Conservation (phyloP, 345 rosid genomes). For the Tarenaya hassleriana region DNA sequence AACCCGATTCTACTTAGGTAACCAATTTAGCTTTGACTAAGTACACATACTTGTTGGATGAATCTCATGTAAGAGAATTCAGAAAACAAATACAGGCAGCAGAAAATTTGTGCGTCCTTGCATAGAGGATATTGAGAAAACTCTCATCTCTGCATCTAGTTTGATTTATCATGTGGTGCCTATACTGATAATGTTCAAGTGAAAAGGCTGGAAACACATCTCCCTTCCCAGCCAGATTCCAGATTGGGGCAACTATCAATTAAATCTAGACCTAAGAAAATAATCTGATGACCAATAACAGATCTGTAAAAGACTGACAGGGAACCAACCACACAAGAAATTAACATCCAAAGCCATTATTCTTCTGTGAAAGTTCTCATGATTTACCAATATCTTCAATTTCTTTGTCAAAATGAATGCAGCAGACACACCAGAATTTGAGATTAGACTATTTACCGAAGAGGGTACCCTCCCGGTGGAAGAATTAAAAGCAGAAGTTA, state of each 20-base stretch:
- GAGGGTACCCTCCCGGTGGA: constrained; percentile 47
- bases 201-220: constrained; percentile 1
- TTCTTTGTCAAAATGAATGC: neutral
- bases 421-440: constrained; percentile 2
- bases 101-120: neutral
- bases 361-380: neutral
- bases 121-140: no score
- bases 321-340: neutral
- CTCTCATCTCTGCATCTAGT: neutral
- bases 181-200: neutral
- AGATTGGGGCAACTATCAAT: neutral
- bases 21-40: constrained; percentile 8
- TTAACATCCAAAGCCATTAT: neutral
- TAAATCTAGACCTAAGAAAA: neutral
- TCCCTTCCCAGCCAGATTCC: constrained; percentile 5
- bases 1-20: neutral
- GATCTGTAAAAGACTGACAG: constrained; percentile 10
- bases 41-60: no score
- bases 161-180: neutral
- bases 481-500: constrained; percentile 74
- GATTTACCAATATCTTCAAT: constrained; percentile 8
- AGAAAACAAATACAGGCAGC: no score
- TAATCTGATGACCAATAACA: neutral
- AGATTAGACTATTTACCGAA: constrained; percentile 38
- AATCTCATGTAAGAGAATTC: no score